Evolutionary conservation across 2,329 filamentous ascomycete species (phyloP), one percentile per base, ranked within the genome.

Genomic region (Rutstroemia sp.): DNA sequence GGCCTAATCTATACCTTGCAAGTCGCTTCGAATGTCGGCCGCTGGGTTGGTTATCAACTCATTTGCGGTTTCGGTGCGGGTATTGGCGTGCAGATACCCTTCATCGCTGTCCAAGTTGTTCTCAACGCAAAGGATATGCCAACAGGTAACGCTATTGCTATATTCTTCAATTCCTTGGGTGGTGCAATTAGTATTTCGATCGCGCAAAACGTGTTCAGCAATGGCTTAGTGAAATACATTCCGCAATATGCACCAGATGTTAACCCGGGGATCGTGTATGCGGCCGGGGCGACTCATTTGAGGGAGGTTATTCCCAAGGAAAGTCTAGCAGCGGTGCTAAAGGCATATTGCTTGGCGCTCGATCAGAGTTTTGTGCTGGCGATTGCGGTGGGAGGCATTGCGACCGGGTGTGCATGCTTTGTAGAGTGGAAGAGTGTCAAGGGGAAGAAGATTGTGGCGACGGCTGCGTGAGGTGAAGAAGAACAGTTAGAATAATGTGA

Each of bases 111-210:
- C 4, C 76, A 79, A 59, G 67, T 80, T 0, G 76, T 79, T 0
- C 71, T 83, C 8, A 70, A 72, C 14, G 71, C 72, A 30, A 73
- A 76, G 16, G 79, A 84, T 55, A 72, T 84, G 40, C 74, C 80
- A 4, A 78, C 74, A 1, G 81, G 80, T 23, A 75, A 80, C 34
- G 77, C 81, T 12, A 76, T 80, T 59, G 75, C 75, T 47, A 79
- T 83, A 61, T 84, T 84, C 62, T 71, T 75, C 39, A 80, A 84
- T 67, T 81, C 81, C 59, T 73, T 84, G 2, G 81, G 81, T 12
- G 80, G 79, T 34, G 79, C 81, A 34, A 78, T 54, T 12, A 48
- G 46, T 82, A 4, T 34, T 12, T 76, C 79, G 1, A 77, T 82
- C 21, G 80, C 78, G 0, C 78, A 83, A 65, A 76, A 76, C 3